Conservation (phyloP, 768 basidiomycete species). For the Collybiopsis confluens region DNA sequence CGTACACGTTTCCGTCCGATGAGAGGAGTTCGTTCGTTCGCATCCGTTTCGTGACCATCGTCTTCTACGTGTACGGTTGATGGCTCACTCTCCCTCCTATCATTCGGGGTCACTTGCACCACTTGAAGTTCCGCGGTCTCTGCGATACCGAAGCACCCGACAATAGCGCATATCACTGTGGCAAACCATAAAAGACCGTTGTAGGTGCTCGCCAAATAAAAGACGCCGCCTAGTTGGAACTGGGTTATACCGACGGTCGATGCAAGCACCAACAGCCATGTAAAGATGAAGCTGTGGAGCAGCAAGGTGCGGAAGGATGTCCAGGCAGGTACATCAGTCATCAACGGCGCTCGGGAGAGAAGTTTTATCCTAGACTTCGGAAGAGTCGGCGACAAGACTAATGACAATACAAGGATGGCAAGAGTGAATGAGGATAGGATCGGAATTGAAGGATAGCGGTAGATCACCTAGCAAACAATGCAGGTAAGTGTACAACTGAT, state of each 20-base stretch:
- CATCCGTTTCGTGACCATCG: slow-evolving; percentile 15
- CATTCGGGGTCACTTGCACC: not conserved
- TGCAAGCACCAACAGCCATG: slow-evolving; percentile 53
- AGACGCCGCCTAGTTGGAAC: slow-evolving; percentile 38
- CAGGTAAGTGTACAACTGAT: not conserved
- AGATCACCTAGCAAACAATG: slow-evolving; percentile 42
- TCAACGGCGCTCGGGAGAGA: slow-evolving; percentile 19
- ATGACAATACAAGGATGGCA: slow-evolving; percentile 42
- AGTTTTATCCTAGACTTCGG: slow-evolving; percentile 21
- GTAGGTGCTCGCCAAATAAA: slow-evolving; percentile 57
- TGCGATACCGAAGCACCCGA: slow-evolving; percentile 22
- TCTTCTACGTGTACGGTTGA: slow-evolving; percentile 10
- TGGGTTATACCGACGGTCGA: slow-evolving; percentile 42
- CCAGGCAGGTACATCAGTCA: slow-evolving; percentile 24
- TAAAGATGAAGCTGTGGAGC: slow-evolving; percentile 51
- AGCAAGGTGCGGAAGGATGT: slow-evolving; percentile 48
- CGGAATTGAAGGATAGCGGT: slow-evolving; percentile 53
- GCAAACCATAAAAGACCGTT: slow-evolving; percentile 42
- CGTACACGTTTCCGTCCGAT: not conserved
- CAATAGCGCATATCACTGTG: slow-evolving; percentile 32
- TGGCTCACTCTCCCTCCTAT: not conserved
- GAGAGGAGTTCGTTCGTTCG: slow-evolving; percentile 57
- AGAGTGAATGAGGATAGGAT: slow-evolving; percentile 44
- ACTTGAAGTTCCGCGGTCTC: not conserved
- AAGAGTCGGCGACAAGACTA: slow-evolving; percentile 36